Conservation (phyloP, 148 eudicot species). For the Linanthus parryae region DNA sequence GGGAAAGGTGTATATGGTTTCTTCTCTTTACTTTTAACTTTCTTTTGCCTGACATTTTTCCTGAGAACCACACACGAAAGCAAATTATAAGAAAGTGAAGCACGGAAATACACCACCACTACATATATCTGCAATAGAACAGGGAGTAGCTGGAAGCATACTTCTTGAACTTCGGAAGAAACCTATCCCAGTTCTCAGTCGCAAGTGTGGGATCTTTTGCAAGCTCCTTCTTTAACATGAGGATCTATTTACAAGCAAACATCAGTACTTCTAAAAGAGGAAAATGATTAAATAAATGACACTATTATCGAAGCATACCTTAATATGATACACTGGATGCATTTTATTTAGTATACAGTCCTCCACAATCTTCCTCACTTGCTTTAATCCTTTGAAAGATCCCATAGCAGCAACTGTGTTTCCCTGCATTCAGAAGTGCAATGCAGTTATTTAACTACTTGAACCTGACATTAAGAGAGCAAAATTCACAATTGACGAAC, state of each 20-base stretch:
- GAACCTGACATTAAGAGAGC: neutral
- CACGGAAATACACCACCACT: neutral
- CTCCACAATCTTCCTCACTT: slow-evolving; percentile 79
- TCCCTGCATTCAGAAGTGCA: slow-evolving; percentile 44
- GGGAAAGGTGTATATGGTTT: slow-evolving; percentile 93
- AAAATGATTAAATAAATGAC: neutral
- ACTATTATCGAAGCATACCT: slow-evolving; percentile 30
- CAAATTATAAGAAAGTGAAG: neutral
- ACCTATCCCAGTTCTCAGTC: slow-evolving; percentile 92
- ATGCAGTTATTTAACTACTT: neutral
- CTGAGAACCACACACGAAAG: slow-evolving; percentile 25
- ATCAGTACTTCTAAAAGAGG: slow-evolving; percentile 6
- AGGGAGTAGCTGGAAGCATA: slow-evolving; percentile 31
- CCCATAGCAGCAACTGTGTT: slow-evolving; percentile 98
- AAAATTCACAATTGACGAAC: too few species aligned
- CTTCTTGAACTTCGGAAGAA: slow-evolving; percentile 89
- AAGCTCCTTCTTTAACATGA: slow-evolving; percentile 85
- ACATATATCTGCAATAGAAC: neutral
- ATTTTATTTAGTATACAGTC: slow-evolving; percentile 84
- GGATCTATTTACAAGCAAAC: slow-evolving; percentile 33
- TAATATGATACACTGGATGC: slow-evolving; percentile 82
- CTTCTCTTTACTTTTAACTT: slow-evolving; percentile 76
- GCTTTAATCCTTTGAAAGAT: slow-evolving; percentile 89
- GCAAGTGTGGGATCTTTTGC: slow-evolving; percentile 85
- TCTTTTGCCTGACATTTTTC: slow-evolving; percentile 94